phyloP scores from a whole-genome alignment of 2,329 filamentous ascomycete genomes.

The Knoxdaviesia capensis region DNA sequence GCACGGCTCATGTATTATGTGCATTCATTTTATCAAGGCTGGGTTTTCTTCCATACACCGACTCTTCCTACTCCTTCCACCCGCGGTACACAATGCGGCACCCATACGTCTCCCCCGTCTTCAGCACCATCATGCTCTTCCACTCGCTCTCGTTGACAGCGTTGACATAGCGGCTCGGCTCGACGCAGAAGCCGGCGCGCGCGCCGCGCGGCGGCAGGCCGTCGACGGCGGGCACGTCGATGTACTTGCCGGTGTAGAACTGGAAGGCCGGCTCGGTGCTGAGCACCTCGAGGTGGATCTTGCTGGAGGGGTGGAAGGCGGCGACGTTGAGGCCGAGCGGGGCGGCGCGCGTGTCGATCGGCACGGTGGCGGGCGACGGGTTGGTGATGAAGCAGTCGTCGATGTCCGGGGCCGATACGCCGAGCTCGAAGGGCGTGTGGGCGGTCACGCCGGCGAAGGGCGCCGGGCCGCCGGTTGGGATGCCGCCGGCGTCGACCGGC shows the following conservation, averaged over 20 bases:
- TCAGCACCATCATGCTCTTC: conserved; percentile 59
- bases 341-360: conserved; percentile 41
- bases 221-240: conserved; percentile 52
- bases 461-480: conserved; percentile 50
- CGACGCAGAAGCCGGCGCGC: conserved; percentile 72
- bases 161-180: conserved; percentile 82
- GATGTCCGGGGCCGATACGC: conserved; percentile 50
- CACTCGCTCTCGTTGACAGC: conserved; percentile 66
- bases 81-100: conserved; percentile 64
- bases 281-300: conserved; percentile 65
- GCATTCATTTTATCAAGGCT: background rate
- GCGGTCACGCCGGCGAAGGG: conserved; percentile 45
- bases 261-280: conserved; percentile 95
- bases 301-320: conserved; percentile 53
- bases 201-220: conserved; percentile 40
- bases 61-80: conserved; percentile 44
- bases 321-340: conserved; percentile 48
- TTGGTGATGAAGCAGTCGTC: conserved; percentile 84
- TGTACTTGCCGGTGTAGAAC: conserved; percentile 82
- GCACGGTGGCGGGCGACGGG: conserved; percentile 26
- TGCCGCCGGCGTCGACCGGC: conserved; percentile 50
- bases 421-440: conserved; percentile 50
- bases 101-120: conserved; percentile 71
- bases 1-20: background rate
- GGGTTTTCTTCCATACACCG: background rate